These are phyloP conservation scores for Orbilia brochopaga DNA, from an alignment of 2,329 filamentous ascomycete species.

Conservation along the genomic window DNA sequence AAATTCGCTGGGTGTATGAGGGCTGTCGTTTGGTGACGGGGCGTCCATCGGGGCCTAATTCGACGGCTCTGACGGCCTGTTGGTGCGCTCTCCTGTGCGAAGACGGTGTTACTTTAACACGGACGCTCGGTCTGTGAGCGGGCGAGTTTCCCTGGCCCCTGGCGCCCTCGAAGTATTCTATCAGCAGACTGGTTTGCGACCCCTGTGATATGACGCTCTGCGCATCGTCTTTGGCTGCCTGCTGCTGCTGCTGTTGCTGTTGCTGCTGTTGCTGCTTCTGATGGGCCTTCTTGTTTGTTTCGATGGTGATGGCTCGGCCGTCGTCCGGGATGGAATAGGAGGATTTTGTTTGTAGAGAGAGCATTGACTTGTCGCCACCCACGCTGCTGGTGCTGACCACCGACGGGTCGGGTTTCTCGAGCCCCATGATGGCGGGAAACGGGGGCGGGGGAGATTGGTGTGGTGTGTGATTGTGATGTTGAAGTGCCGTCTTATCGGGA, in stretches of 20 bases:
- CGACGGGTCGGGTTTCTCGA: conserved; percentile 45
- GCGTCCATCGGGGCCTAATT: conserved; percentile 50
- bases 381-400: conserved; percentile 49
- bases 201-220: conserved; percentile 63
- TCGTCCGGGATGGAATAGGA: conserved; percentile 82
- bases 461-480: neutral
- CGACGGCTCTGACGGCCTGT: conserved; percentile 51
- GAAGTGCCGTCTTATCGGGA: neutral
- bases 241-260: neutral
- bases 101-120: conserved; percentile 79
- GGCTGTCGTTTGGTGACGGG: conserved; percentile 50
- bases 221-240: conserved; percentile 60
- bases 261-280: conserved; percentile 60
- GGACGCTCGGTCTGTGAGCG: conserved; percentile 80
- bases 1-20: conserved; percentile 54
- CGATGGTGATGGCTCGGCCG: conserved; percentile 89
- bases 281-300: conserved; percentile 73
- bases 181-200: conserved; percentile 88
- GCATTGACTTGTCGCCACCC: conserved; percentile 51
- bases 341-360: conserved; percentile 73
- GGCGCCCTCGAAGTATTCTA: conserved; percentile 90
- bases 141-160: conserved; percentile 66
- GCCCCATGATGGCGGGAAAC: conserved; percentile 26
- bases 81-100: conserved; percentile 60
- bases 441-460: neutral